Base-by-base conservation (phyloP, 2,329 filamentous ascomycete genomes). In the Aspergillus aculeatinus region DNA sequence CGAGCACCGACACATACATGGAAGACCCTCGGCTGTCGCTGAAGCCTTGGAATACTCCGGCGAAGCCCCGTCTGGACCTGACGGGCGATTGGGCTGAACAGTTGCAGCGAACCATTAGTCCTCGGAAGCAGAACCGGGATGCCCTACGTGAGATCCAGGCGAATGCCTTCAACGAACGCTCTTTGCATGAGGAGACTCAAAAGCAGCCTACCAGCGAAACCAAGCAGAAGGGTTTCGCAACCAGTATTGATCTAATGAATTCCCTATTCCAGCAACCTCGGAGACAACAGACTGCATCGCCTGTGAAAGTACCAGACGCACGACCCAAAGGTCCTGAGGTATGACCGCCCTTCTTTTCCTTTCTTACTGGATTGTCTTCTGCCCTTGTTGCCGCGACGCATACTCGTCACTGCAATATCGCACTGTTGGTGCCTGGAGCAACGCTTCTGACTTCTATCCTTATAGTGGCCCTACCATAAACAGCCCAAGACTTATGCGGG, bases 231-330 rank as follows among this genome's bases (percentile, higher is more conserved):
- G 88, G 89, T 0, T 94, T 96, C 76, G 85, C 87, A 21, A 96
- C 90, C 21, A 93, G 90, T 71, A 96, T 98, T 78, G 95, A 97
- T 80, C 81, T 97, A 74, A 97, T 96, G 92, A 94, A 96, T 74
- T 96, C 92, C 51, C 81, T 97, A 58, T 97, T 96, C 77, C 89
- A 90, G 74, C 86, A 89, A 76, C 83, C 87, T 64, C 71, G 71
- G 60, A 74, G 77, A 68, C 71, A 77, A 63, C 82, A 81, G 60
- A 58, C 52, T 4, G 60, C 67, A 56, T 82, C 82, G 64, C 77
- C 79, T 56, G 81, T 84, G 69, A 84, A 82, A 68, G 74, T 82
- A 57, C 82, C 83, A 70, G 81, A 80, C 66, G 79, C 81, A 68
- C 86, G 86, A 67, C 78, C 77, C 69, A 81, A 81, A 78, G 89